Percentiles rank a stretch among this genome's conserved stretches.
Conservation (phyloP, 75 land plant species). For the Picea glauca region DNA sequence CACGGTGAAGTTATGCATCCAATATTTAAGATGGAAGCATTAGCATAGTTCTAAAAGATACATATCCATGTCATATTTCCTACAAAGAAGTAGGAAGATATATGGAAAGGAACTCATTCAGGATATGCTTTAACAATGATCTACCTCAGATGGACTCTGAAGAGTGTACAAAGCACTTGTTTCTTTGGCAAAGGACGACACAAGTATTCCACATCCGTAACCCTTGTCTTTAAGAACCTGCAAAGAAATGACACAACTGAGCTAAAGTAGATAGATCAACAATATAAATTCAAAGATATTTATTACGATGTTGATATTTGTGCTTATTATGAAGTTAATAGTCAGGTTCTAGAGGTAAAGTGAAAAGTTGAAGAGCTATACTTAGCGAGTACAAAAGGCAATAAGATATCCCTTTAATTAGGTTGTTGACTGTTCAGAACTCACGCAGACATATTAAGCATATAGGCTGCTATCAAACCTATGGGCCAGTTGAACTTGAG, state of each 20-base stretch:
- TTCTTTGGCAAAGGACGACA: constrained; percentile 35
- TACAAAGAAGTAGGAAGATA: background rate
- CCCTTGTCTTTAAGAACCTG: constrained; percentile 19
- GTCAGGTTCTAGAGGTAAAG: background rate
- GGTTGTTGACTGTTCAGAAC: too few relatives aligned
- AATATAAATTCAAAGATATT: background rate
- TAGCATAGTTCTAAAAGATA: background rate
- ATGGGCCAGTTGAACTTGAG: too few relatives aligned
- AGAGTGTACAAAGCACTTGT: constrained; percentile 39
- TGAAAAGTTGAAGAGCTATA: too few relatives aligned
- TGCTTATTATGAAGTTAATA: background rate
- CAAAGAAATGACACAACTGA: background rate
- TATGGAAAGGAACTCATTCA: background rate
- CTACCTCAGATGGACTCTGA: constrained; percentile 42
- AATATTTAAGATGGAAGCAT: background rate
- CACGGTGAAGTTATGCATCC: background rate
- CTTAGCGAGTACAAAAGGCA: too few relatives aligned
- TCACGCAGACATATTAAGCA: too few relatives aligned
- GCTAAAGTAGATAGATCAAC: constrained; percentile 3
- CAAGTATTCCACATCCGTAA: constrained; percentile 38
- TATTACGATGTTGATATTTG: background rate
- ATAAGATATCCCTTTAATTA: too few relatives aligned
- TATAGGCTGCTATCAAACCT: too few relatives aligned
- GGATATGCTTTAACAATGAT: background rate
- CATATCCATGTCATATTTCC: background rate